Conservation (phyloP, 192 early-diverging fungal genomes). For the Coemansia sp. region DNA sequence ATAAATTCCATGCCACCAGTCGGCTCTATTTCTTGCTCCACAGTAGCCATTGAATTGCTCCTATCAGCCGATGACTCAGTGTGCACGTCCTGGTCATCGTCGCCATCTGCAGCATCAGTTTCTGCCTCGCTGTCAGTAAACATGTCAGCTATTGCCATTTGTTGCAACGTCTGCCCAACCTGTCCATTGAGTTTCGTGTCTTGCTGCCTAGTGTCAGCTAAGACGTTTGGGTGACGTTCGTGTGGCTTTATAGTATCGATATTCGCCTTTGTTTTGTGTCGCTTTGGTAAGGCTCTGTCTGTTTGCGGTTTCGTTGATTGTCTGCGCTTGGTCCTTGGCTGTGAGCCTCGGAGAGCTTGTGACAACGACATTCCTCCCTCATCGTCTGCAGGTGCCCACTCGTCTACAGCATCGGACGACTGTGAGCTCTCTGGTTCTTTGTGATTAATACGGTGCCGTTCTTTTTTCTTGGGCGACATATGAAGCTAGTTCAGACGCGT, state of each 20-base stretch:
- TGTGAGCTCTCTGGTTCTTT: background rate
- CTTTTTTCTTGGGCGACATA: slow-evolving; percentile 3
- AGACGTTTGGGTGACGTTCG: background rate
- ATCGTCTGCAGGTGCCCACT: slow-evolving; percentile 15
- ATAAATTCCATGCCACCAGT: slow-evolving; percentile 29
- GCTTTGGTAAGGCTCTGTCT: background rate
- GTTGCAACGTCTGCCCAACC: background rate
- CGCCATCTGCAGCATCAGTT: background rate
- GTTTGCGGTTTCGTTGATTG: background rate
- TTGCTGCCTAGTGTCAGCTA: background rate
- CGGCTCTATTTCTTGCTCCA: background rate
- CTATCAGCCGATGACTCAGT: background rate
- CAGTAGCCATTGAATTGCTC: background rate
- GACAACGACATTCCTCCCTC: background rate
- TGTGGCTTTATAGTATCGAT: background rate
- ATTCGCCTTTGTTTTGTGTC: background rate
- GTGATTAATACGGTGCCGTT: background rate
- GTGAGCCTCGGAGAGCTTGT: background rate
- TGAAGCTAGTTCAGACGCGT: background rate
- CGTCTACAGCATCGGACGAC: slow-evolving; percentile 8
- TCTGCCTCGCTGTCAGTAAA: slow-evolving; percentile 2
- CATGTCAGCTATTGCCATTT: background rate
- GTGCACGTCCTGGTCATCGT: background rate
- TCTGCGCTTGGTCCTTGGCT: background rate
- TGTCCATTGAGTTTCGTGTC: background rate